Evolutionary conservation across 2,329 filamentous ascomycete species (phyloP), one percentile per base, ranked within the genome.

Genomic region (Colletotrichum euphorbiae): DNA sequence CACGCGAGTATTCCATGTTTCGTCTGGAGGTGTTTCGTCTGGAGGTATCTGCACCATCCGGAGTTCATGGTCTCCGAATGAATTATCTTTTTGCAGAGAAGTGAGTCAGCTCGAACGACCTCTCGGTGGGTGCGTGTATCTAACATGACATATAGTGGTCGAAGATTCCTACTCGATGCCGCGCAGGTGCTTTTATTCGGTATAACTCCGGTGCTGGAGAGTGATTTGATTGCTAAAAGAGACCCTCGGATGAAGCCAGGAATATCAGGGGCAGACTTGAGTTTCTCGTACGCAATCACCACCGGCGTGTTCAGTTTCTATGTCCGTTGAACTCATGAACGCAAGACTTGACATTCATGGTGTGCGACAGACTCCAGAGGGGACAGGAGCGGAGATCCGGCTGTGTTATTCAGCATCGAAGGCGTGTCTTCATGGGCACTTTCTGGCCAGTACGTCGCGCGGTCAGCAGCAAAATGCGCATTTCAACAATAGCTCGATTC

Each of bases 301-400:
- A 6, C 24, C 3, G 46, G 15, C 9, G 46, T 51, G 2, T 17
- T 33, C 46, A 31, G 46, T 4, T 51, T 51, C 7, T 2, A 31
- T 12, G 2, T 17, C 21, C 46, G 24, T 31, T 51, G 24, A 2
- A 3, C 12, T 17, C 1, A n/a, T 24, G 46, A 17, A n/a, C 21
- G 11, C 24, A 33, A 9, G 46, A 33, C 24, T 12, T 33, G 48
- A 51, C 28, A 2, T 33, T 51, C 28, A 19, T 51, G 9, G 24
- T 51, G 15, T 51, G 48, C 28, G 48, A 51, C 24, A 31, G n/a
- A n/a, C n/a, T n/a, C n/a, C n/a, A n/a, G 48, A 6, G 48, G 48
- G 7, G 48, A 51, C 4, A 51, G 46, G 9, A 24, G 6, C 5
- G 46, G 46, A 17, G 24, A 51, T 6, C 33, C 24, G 0, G 48